phyloP scores from a whole-genome alignment of 1,284 basidiomycete genomes.

The Porodaedalea pini region DNA sequence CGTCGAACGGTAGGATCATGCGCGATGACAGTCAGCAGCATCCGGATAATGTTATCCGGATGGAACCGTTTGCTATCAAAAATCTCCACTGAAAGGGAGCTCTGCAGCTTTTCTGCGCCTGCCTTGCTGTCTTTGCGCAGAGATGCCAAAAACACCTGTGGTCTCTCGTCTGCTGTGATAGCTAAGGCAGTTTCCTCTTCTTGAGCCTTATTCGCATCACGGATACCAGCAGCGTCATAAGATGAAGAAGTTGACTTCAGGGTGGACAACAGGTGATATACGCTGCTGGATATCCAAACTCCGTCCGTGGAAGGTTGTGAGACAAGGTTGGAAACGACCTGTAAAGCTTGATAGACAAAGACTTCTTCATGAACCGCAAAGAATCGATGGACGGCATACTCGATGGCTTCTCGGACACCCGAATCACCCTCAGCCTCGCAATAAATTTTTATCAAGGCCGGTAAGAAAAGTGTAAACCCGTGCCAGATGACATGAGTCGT shows the following conservation, averaged over 20 bases:
- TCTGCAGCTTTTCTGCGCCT: constrained; percentile 36
- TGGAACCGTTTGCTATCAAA: constrained; percentile 58
- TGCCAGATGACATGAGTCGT: constrained; percentile 67
- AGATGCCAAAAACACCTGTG: constrained; percentile 57
- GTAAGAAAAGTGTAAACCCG: constrained; percentile 74
- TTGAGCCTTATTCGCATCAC: constrained; percentile 59
- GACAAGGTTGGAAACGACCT: constrained; percentile 55
- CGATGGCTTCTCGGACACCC: constrained; percentile 63
- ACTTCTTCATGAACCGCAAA: constrained; percentile 72
- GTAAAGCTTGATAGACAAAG: constrained; percentile 74
- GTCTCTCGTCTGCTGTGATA: constrained; percentile 63
- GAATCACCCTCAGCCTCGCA: constrained; percentile 50
- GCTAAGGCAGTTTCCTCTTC: constrained; percentile 72
- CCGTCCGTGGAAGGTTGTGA: constrained; percentile 47
- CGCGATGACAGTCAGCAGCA: constrained; percentile 78
- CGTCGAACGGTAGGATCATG: constrained; percentile 65
- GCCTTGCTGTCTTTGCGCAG: constrained; percentile 41
- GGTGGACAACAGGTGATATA: constrained; percentile 54
- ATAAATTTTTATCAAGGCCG: constrained; percentile 64
- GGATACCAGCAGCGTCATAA: constrained; percentile 64
- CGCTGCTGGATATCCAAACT: constrained; percentile 47
- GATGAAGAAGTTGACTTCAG: constrained; percentile 42
- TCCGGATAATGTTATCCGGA: constrained; percentile 65
- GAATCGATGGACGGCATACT: constrained; percentile 71
- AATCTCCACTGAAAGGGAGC: constrained; percentile 52